phyloP scores from a whole-genome alignment of 139 green algal genomes.

The Nannochloris sp. region DNA sequence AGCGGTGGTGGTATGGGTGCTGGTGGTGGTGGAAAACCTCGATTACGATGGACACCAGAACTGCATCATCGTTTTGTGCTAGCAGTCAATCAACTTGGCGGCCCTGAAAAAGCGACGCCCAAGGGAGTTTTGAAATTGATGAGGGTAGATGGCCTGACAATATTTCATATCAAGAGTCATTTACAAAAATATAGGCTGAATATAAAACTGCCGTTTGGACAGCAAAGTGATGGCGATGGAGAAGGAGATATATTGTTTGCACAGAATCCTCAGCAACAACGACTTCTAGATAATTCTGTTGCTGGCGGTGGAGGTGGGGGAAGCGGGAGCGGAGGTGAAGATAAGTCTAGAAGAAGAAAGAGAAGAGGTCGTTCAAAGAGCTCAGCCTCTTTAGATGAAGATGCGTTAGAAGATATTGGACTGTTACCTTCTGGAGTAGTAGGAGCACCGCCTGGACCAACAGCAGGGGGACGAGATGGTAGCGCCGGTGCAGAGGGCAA shows the following conservation, averaged over 20 bases:
- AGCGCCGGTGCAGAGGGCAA: neutral
- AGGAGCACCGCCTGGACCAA: no score
- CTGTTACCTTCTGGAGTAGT: no score
- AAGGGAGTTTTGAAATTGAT: constrained; percentile 57
- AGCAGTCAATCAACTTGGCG: constrained; percentile 56
- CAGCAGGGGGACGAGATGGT: neutral
- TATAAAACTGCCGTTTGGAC: constrained; percentile 59
- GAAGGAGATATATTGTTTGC: constrained; percentile 4
- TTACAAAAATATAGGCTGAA: constrained; percentile 88
- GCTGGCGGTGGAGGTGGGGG: neutral
- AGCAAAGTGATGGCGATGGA: neutral
- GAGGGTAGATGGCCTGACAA: constrained; percentile 62
- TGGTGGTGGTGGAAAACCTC: constrained; percentile 24
- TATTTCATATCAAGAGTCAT: constrained; percentile 90
- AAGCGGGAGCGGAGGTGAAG: neutral
- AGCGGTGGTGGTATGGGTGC: neutral
- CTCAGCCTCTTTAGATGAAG: neutral
- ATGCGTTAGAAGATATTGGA: no score
- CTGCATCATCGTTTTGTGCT: constrained; percentile 65
- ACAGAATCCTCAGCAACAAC: no score
- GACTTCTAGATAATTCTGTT: no score
- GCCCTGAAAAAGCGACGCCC: constrained; percentile 42
- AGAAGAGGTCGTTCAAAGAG: neutral
- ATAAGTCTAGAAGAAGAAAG: neutral
- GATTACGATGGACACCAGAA: constrained; percentile 68